Evolutionary conservation across 441 rosid species (phyloP), one percentile per base, ranked within the genome.

Genomic region (Breynia disticha): DNA sequence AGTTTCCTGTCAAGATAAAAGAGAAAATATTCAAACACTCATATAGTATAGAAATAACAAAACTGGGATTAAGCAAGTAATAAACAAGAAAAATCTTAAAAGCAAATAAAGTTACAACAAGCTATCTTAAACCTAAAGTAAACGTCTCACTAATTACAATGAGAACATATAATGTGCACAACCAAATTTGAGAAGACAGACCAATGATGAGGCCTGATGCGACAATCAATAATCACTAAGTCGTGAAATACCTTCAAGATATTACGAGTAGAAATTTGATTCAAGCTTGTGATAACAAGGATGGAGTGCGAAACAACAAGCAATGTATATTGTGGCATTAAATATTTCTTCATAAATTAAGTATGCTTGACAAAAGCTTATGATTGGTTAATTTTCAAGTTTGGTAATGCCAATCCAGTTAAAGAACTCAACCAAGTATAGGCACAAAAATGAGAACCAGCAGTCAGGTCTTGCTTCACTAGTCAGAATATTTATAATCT

Each of bases 1-100:
- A 50, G 73, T 63, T 52, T 60, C 84, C 89, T 82, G 60, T 44
- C 53, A 57, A 59, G 41, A 28, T 7, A 22, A 59, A 47, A 50
- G 63, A 22, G 32, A 16, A 42, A 35, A 15, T 22, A 50, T 19
- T 50, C 38, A 47, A 42, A 54, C 22, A 28, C 42, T 24, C 28
- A 19, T 20, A 49, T 16, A 17, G 5, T 48, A 20, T 5, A 13
- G 19, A 7, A 22, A 49, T 13, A 18, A 49, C 11, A 4, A 10
- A 16, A 5, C 2, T 19, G 32, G 2, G 3, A 13, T 5, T 48
- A 19, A 48, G 7, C 22, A 48, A 14, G 16, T 4, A 17, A 44
- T 10, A 48, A 24, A 24, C 32, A 24, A 24, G 32, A 7, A 24
- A 24, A 24, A 24, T 3, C 14, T 14, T 39, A 39, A 8, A 39